phyloP scores from a whole-genome alignment of 331 rosid species.

The Dryas integrifolia region DNA sequence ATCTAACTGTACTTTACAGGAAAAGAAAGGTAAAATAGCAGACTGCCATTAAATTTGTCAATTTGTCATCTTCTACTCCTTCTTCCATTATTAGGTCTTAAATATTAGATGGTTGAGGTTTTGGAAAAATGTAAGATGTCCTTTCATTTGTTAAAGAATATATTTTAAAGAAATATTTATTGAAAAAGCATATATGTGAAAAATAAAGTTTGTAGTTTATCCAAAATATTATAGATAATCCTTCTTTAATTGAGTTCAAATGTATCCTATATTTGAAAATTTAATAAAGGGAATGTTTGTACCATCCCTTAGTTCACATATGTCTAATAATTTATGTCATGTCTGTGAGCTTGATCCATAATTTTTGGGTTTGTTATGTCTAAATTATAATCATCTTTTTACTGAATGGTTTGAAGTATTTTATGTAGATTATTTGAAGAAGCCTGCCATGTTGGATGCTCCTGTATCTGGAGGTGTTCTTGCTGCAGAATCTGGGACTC shows the following conservation, averaged over 20 bases:
- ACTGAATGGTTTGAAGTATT: slow-evolving; percentile 25
- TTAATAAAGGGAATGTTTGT: too few relatives aligned
- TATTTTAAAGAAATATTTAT: too few relatives aligned
- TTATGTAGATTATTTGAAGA: slow-evolving; percentile 47
- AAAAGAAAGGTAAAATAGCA: slow-evolving; percentile 53
- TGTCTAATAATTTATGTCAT: background rate
- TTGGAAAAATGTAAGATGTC: background rate
- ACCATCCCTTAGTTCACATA: background rate
- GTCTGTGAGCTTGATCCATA: too few relatives aligned
- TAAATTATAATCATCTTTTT: background rate
- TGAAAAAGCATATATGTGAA: too few relatives aligned
- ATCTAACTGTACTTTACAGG: slow-evolving; percentile 59
- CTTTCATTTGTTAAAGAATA: background rate
- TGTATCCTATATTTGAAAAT: background rate
- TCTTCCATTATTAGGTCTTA: background rate
- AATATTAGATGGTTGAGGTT: background rate
- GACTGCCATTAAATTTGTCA: slow-evolving; percentile 21
- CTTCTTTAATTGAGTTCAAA: slow-evolving; percentile 1
- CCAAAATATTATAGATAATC: background rate
- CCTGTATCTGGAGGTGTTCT: slow-evolving; percentile 95
- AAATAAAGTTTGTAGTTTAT: background rate
- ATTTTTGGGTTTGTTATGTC: too few relatives aligned
- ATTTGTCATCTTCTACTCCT: background rate
- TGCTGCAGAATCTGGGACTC: slow-evolving; percentile 91
- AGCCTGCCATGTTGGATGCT: slow-evolving; percentile 74